phyloP scores from a whole-genome alignment of 495 filamentous ascomycete species.

The Annulohypoxylon moriforme region DNA sequence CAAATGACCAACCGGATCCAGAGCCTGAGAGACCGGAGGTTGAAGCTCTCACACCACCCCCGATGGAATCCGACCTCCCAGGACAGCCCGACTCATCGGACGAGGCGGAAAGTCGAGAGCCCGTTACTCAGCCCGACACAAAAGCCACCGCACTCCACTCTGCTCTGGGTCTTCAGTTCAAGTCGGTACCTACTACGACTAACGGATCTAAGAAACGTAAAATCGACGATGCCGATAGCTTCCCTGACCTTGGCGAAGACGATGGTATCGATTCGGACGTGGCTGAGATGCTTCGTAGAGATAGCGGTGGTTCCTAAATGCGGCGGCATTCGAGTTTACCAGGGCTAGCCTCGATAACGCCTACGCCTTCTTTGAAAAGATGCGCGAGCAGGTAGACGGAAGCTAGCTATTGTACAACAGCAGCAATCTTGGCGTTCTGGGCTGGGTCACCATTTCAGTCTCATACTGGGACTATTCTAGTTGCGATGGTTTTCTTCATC shows the following conservation, averaged over 20 bases:
- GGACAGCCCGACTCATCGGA: constrained; percentile 40
- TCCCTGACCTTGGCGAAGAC: constrained; percentile 74
- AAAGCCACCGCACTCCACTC: constrained; percentile 64
- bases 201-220: constrained; percentile 79
- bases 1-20: constrained; percentile 52
- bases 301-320: constrained; percentile 40
- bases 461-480: background rate
- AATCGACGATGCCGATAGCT: constrained; percentile 70
- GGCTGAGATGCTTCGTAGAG: constrained; percentile 77
- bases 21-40: constrained; percentile 77
- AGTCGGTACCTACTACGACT: constrained; percentile 54
- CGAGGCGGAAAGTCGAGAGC: constrained; percentile 41
- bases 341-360: background rate
- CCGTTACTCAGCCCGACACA: constrained; percentile 52
- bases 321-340: background rate
- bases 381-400: background rate
- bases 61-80: constrained; percentile 49
- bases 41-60: constrained; percentile 84
- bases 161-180: constrained; percentile 60
- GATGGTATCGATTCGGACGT: constrained; percentile 86
- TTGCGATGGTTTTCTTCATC: background rate
- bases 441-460: background rate
- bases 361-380: background rate
- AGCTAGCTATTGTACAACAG: constrained; percentile 3
- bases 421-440: constrained; percentile 9